Conservation (phyloP, 116 monocot species). For the Iris pallida region DNA sequence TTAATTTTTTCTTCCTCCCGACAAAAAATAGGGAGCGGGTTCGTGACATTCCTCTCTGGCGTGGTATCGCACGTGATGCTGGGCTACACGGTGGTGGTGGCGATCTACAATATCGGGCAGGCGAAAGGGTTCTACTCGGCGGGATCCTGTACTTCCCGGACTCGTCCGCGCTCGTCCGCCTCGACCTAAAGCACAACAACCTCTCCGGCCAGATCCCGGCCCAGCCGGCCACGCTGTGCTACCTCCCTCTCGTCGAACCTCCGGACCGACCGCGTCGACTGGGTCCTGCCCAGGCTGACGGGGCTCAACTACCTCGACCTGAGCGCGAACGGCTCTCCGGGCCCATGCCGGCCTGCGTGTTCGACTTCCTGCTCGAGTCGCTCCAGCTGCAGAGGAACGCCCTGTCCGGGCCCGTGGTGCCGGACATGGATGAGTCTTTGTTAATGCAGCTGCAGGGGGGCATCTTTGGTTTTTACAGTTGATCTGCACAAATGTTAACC, state of each 20-base stretch:
- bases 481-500: too few relatives aligned
- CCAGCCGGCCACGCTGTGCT: constrained; percentile 25
- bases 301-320: constrained; percentile 41
- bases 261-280: constrained; percentile 21
- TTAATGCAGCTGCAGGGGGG: too few relatives aligned
- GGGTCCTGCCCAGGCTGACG: constrained; percentile 17
- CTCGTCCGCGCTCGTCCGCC: constrained; percentile 20
- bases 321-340: constrained; percentile 37
- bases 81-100: too few relatives aligned
- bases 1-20: too few relatives aligned
- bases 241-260: constrained; percentile 38
- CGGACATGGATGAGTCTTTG: constrained; percentile 8
- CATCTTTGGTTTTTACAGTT: too few relatives aligned
- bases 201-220: constrained; percentile 34
- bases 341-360: constrained; percentile 23
- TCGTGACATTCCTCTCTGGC: too few relatives aligned
- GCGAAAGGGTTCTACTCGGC: too few relatives aligned
- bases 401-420: constrained; percentile 26
- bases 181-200: constrained; percentile 51
- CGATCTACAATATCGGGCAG: too few relatives aligned
- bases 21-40: too few relatives aligned
- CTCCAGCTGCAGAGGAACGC: constrained; percentile 43
- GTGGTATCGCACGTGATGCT: too few relatives aligned
- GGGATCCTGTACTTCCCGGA: constrained; percentile 12
- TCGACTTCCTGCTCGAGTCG: constrained; percentile 28